These are phyloP conservation scores for Boletellus ananiceps DNA, from an alignment of 768 basidiomycete genomes.

Conservation along the genomic window DNA sequence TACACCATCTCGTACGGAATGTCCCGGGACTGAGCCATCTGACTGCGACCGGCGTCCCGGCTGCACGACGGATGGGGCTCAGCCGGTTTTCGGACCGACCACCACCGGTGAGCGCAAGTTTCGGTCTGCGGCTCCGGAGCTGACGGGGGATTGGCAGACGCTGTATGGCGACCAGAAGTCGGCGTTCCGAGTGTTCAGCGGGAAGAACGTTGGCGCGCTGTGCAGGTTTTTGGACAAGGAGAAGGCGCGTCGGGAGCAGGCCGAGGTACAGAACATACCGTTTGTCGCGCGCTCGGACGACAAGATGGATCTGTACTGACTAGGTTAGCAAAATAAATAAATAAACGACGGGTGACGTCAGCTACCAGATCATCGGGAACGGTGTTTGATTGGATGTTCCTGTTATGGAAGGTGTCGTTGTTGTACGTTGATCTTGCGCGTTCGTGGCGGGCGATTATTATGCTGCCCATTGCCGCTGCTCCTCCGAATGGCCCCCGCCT, in stretches of 20 bases:
- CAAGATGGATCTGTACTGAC: conserved; percentile 55
- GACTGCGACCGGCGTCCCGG: conserved; percentile 73
- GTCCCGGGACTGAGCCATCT: conserved; percentile 65
- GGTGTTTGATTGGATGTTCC: background rate
- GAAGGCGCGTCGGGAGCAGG: conserved; percentile 49
- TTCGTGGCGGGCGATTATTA: too few species aligned
- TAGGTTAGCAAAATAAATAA: background rate
- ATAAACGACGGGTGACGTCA: conserved; percentile 9
- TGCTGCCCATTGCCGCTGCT: background rate
- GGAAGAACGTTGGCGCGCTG: conserved; percentile 57
- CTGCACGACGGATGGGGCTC: conserved; percentile 65
- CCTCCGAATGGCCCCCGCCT: background rate
- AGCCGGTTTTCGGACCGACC: conserved; percentile 72
- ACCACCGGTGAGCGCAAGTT: conserved; percentile 47
- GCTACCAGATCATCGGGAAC: background rate
- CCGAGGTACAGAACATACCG: conserved; percentile 56
- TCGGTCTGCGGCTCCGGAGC: background rate
- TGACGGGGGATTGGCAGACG: conserved; percentile 38
- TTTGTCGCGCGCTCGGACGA: conserved; percentile 62
- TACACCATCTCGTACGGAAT: conserved; percentile 63
- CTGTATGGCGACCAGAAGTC: conserved; percentile 62
- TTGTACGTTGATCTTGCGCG: conserved; percentile 2
- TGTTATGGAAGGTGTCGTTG: conserved; percentile 9
- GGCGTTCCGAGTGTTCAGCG: conserved; percentile 77
- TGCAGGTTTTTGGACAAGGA: conserved; percentile 72